Percentiles rank a stretch among this genome's conserved stretches.
phyloP scores from a whole-genome alignment of 257 asterid species.

The Solanum arcanum region DNA sequence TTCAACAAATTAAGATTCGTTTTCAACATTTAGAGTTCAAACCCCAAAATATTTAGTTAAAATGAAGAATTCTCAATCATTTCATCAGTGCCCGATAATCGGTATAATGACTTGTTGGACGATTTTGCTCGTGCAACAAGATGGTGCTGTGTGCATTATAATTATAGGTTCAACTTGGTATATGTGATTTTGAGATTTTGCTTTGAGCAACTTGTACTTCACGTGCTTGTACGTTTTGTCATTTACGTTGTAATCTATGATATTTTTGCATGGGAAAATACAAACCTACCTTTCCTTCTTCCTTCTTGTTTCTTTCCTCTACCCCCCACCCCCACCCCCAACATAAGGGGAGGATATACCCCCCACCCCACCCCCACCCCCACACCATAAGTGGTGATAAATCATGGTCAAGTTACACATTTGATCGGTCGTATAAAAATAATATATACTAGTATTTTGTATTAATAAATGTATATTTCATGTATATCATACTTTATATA shows the following conservation, averaged over 20 bases:
- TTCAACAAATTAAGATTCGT: background rate
- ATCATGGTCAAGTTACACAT: background rate
- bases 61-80: background rate
- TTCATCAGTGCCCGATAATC: background rate
- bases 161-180: conserved; percentile 1
- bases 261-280: conserved; percentile 7
- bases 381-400: background rate
- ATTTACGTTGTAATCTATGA: background rate
- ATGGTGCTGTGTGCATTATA: conserved; percentile 21
- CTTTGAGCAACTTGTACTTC: conserved; percentile 6
- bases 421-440: background rate
- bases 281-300: background rate
- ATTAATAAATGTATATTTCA: background rate
- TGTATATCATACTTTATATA: background rate
- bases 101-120: background rate
- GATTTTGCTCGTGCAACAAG: conserved; percentile 15
- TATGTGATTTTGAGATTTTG: background rate
- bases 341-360: background rate
- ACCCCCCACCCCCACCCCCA: background rate
- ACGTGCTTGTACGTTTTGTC: conserved; percentile 6
- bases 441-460: background rate
- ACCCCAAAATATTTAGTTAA: background rate
- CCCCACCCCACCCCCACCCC: too few relatives aligned
- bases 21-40: fast-evolving
- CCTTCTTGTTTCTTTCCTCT: background rate